Evolutionary conservation across 148 eudicot genomes (phyloP), one percentile per base, ranked within the genome.

Genomic region (Amaranthus hypochondriacus): DNA sequence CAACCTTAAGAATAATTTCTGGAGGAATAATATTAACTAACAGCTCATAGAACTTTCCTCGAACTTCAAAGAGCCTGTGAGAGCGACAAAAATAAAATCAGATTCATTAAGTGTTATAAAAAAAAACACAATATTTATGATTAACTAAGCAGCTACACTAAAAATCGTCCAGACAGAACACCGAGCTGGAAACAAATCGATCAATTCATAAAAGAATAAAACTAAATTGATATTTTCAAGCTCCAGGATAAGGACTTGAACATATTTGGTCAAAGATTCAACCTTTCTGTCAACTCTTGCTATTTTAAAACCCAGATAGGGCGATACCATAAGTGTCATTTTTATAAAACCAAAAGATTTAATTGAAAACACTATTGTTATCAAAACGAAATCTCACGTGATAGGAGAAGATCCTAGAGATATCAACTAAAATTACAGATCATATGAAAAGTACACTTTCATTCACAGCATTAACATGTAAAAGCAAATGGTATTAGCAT

Each of bases 21-120:
- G 98, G 93, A 71, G 97, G 98, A 69, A 94, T 91, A 76, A 95
- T 89, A 74, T 94, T 91, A 66, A 65, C 59, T 9, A 94, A 90
- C 58, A 94, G 86, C 81, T 91, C 97, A 75, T 94, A 94, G 60
- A 94, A 74, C 84, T 91, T 94, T 56, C 93, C 97, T 50, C 98
- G 89, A 70, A 94, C 97, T 85, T 91, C 87, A 80, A 89, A 94
- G 62, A 94, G 83, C 85, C 98, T 94, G 81, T 50, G 76, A 50
- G 54, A 70, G 48, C 56, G 14, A 61, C 7, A 63, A 44, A 70
- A 43, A 70, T 11, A 3, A 62, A 7, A 6, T 14, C 28, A 48
- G 39, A 68, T 18, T 39, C 42, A n/a, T 50, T 5, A 69, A 18
- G 18, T 18, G 18, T 18, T 18, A 18, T 18, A 18, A 18, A 4